A percentile compares a stretch with the other conserved stretches of the same genome.
Conservation (phyloP, 2,329 filamentous ascomycete species). For the Fusarium virguliforme region DNA sequence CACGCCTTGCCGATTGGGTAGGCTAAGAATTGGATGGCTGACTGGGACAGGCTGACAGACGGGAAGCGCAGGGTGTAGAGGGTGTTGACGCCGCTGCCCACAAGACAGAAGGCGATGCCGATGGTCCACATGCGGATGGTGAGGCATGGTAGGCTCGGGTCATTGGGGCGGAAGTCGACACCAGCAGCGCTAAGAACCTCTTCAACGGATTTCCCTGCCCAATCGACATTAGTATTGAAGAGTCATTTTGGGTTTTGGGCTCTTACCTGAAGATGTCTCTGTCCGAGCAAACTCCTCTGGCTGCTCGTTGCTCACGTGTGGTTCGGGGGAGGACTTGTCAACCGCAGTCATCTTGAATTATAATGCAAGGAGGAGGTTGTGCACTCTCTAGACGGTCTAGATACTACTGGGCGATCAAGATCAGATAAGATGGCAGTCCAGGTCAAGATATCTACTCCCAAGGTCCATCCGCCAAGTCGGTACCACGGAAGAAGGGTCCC, state of each 20-base stretch:
- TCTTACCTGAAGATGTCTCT: slow-evolving; percentile 27
- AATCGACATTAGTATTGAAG: background rate
- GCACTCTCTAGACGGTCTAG: background rate
- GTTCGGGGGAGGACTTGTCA: slow-evolving; percentile 1
- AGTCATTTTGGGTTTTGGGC: background rate
- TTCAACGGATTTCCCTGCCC: slow-evolving; percentile 32
- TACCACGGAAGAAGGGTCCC: slow-evolving; percentile 4
- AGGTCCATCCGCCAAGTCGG: slow-evolving; percentile 2
- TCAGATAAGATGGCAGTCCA: slow-evolving; percentile 6
- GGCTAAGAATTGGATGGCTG: slow-evolving; percentile 60
- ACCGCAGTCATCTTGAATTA: background rate
- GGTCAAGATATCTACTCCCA: background rate
- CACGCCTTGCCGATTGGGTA: slow-evolving; percentile 61
- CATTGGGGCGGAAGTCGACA: slow-evolving; percentile 51
- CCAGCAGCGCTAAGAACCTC: slow-evolving; percentile 54
- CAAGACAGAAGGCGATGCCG: slow-evolving; percentile 57
- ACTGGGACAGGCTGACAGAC: slow-evolving; percentile 54
- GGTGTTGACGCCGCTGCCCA: slow-evolving; percentile 59
- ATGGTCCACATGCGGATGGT: slow-evolving; percentile 60
- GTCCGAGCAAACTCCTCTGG: slow-evolving; percentile 21
- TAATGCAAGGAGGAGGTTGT: background rate
- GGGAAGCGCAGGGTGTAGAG: slow-evolving; percentile 59
- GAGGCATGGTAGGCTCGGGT: slow-evolving; percentile 52
- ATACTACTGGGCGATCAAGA: background rate
- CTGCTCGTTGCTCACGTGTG: slow-evolving; percentile 4